Evolutionary conservation across 73 alveolate species (phyloP).

Genomic region (Tetrahymena elliotti): DNA sequence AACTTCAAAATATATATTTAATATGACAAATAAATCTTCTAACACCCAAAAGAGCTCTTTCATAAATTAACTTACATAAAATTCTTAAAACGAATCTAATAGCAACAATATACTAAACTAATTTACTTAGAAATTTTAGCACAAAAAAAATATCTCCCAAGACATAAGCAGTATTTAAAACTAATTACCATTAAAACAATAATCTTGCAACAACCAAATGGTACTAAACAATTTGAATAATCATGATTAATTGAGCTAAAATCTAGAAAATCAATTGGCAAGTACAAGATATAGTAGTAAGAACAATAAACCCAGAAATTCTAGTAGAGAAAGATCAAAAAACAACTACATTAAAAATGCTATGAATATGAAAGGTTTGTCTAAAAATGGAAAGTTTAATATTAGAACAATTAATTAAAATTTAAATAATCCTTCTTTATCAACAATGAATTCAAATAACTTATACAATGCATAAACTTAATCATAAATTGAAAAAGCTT

Average conservation of each 20-base stretch:
- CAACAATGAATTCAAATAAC: background rate
- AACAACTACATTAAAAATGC: background rate
- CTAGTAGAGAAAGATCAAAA: background rate
- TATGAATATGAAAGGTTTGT: background rate
- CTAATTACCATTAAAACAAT: background rate
- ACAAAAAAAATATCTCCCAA: background rate
- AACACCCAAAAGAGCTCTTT: background rate
- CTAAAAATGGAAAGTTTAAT: background rate
- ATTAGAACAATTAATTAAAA: background rate
- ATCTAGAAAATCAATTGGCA: background rate
- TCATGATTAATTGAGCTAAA: background rate
- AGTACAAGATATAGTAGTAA: background rate
- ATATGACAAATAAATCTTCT: background rate
- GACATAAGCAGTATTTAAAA: background rate
- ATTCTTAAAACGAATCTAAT: background rate
- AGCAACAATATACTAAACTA: background rate
- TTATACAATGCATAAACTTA: background rate
- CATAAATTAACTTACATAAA: background rate
- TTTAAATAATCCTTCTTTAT: background rate
- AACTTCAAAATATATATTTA: background rate
- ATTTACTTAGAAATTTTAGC: background rate
- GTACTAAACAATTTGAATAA: background rate
- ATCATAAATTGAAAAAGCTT: background rate
- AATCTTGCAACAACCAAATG: background rate
- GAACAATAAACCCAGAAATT: background rate